Evolutionary conservation across 768 basidiomycete genomes (phyloP).

Genomic region (Phallus indusiatus): DNA sequence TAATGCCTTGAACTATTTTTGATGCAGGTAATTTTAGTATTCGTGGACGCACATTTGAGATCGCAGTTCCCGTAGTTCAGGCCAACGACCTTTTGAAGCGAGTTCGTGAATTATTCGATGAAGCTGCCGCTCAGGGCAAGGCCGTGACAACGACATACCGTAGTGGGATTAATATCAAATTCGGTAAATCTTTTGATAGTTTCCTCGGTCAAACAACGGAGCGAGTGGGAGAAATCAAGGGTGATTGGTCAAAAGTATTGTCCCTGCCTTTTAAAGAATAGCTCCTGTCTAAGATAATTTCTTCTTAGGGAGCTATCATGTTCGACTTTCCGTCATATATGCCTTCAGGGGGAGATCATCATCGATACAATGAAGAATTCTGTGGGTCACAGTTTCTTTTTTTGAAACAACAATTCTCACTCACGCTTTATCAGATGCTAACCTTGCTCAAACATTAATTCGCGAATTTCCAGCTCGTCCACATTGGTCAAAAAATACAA

Average conservation of each 20-base stretch:
- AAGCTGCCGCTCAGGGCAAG: constrained; percentile 9
- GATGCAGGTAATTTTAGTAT: not conserved
- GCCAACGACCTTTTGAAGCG: constrained; percentile 9
- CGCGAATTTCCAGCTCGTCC: constrained; percentile 10
- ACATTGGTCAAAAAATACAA: constrained; percentile 12
- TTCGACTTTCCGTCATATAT: constrained; percentile 9
- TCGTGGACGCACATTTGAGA: constrained; percentile 8
- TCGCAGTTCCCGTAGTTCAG: constrained; percentile 9
- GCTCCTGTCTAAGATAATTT: not conserved
- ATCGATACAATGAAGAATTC: constrained; percentile 10
- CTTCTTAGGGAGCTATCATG: constrained; percentile 6
- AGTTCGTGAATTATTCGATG: constrained; percentile 10
- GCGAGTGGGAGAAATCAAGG: constrained; percentile 1
- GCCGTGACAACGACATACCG: constrained; percentile 11
- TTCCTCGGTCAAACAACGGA: constrained; percentile 10
- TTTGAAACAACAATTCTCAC: not conserved
- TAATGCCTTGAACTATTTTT: not conserved
- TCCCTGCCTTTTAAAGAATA: not conserved
- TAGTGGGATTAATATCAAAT: constrained; percentile 12
- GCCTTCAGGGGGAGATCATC: constrained; percentile 5
- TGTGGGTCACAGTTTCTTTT: constrained; percentile 2
- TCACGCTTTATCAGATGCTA: not conserved
- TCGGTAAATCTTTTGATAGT: constrained; percentile 10
- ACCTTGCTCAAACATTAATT: constrained; percentile 6
- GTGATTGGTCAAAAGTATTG: constrained; percentile 10